These are phyloP conservation scores for Solanum raphanifolium DNA, from an alignment of 257 asterid species.

Conservation along the genomic window DNA sequence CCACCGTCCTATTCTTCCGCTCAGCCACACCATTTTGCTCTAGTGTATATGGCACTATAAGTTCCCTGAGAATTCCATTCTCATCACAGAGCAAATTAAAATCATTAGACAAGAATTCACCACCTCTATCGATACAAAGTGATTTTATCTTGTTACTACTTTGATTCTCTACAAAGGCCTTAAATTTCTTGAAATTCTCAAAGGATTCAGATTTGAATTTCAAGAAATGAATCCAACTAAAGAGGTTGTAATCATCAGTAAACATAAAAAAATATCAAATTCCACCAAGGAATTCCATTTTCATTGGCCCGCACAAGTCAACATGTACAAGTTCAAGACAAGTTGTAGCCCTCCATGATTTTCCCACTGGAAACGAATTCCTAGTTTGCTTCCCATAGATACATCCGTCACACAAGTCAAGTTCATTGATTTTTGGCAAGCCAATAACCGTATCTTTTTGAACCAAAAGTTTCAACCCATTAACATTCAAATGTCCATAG, in stretches of 20 bases:
- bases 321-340: no score
- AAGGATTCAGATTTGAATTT: slow-evolving; percentile 1
- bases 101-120: neutral
- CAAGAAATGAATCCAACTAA: slow-evolving; percentile 4
- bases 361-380: no score
- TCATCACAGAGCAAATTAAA: neutral
- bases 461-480: no score
- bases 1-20: slow-evolving; percentile 3
- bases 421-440: no score
- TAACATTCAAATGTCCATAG: no score
- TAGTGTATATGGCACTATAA: neutral
- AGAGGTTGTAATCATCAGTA: slow-evolving; percentile 3
- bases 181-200: neutral
- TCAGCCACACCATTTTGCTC: neutral
- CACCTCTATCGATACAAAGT: neutral
- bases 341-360: no score
- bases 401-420: no score
- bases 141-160: neutral
- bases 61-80: no score
- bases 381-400: no score
- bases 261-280: neutral
- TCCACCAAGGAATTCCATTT: neutral
- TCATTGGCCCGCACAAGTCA: no score
- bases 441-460: no score
- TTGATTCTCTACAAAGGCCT: slow-evolving; percentile 2